A percentile compares a stretch with the other conserved stretches of the same genome.
phyloP scores from a whole-genome alignment of 495 filamentous ascomycete species.

The Apiosordaria backusii region DNA sequence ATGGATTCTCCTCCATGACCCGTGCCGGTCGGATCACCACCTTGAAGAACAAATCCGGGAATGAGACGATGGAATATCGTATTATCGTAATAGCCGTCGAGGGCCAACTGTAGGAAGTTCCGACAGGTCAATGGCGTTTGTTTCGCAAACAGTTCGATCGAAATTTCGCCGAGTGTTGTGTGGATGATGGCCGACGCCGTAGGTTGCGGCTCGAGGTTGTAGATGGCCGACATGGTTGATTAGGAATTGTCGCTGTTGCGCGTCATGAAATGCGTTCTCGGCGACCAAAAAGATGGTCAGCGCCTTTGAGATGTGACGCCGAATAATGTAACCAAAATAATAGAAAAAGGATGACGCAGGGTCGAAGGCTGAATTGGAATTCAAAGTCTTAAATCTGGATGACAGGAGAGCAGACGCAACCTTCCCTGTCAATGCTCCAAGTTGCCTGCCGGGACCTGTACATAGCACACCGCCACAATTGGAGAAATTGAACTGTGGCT shows the following conservation, averaged over 20 bases:
- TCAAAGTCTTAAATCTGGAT: not conserved
- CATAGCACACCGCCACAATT: conserved; percentile 14
- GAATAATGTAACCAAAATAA: not conserved
- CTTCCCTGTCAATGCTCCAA: not conserved
- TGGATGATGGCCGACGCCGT: conserved; percentile 86
- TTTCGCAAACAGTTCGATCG: conserved; percentile 88
- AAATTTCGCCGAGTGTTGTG: conserved; percentile 83
- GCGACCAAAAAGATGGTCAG: not conserved
- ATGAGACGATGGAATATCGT: conserved; percentile 93
- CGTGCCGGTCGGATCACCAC: conserved; percentile 79
- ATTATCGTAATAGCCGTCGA: conserved; percentile 89
- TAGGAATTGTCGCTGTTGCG: not conserved
- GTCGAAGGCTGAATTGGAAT: not conserved
- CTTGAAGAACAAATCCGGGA: conserved; percentile 88
- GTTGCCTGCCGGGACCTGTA: not conserved
- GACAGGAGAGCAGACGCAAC: not conserved
- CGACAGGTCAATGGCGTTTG: conserved; percentile 87
- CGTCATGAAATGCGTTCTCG: not conserved
- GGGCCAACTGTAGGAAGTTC: conserved; percentile 92
- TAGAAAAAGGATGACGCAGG: not conserved
- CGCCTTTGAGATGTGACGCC: not conserved
- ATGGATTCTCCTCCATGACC: conserved; percentile 89
- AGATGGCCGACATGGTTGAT: conserved; percentile 70
- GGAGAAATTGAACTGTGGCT: not conserved
- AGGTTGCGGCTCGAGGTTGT: conserved; percentile 90